Percentiles rank a stretch among this genome's conserved stretches.
Conservation (phyloP, 2,329 filamentous ascomycete genomes). For the Rutstroemia sp. region DNA sequence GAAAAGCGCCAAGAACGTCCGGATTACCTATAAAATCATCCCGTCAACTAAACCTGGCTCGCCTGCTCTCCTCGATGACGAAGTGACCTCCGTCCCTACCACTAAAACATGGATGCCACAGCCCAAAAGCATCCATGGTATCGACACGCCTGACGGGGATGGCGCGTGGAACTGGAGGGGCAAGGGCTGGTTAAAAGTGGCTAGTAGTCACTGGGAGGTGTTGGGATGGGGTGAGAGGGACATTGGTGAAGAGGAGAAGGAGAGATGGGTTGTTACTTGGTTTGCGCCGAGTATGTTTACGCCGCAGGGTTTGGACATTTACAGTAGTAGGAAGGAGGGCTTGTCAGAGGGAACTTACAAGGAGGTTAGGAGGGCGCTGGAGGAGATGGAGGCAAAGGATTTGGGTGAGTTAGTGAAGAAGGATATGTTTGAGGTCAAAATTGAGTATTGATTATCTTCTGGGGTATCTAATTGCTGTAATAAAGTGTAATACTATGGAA, state of each 20-base stretch:
- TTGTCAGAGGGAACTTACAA: constrained; percentile 49
- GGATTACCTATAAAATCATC: constrained; percentile 64
- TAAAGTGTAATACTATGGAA: not conserved
- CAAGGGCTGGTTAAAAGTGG: constrained; percentile 65
- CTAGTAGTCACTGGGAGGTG: constrained; percentile 72
- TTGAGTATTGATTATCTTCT: constrained; percentile 16
- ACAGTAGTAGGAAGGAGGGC: constrained; percentile 56
- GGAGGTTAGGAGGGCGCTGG: constrained; percentile 48
- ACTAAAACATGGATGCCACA: constrained; percentile 35
- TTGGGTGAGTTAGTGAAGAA: constrained; percentile 47
- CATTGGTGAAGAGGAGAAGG: constrained; percentile 29
- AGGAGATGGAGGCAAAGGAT: constrained; percentile 40
- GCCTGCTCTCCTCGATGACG: constrained; percentile 50
- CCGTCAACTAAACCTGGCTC: constrained; percentile 17
- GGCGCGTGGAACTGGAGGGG: constrained; percentile 69
- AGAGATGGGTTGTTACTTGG: constrained; percentile 72
- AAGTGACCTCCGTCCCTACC: constrained; percentile 58
- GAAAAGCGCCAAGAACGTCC: constrained; percentile 71
- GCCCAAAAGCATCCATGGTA: constrained; percentile 54
- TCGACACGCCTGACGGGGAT: constrained; percentile 46
- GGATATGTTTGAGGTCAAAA: constrained; percentile 40
- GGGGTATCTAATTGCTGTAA: not conserved
- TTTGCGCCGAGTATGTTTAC: constrained; percentile 81
- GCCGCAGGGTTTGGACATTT: constrained; percentile 73
- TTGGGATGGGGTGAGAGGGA: constrained; percentile 58